phyloP scores from a whole-genome alignment of 129 eudicot species.

The Artemisia tridentata region DNA sequence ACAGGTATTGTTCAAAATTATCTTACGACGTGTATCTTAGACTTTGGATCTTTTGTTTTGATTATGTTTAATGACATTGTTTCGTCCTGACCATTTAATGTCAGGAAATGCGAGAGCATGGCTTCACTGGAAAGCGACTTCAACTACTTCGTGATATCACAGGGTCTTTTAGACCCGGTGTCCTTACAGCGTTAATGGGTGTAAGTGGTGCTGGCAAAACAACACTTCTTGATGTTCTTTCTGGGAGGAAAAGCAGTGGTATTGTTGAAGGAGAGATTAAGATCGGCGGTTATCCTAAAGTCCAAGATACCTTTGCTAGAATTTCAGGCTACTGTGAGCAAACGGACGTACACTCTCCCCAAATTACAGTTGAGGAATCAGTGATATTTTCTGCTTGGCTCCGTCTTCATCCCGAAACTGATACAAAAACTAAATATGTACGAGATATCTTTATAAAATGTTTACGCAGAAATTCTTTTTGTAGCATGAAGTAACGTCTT shows the following conservation, averaged over 20 bases:
- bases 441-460: constrained; percentile 1
- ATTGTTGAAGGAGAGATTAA: constrained; percentile 56
- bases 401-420: constrained; percentile 70
- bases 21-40: too few species aligned
- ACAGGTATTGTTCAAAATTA: constrained; percentile 31
- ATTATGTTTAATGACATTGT: too few species aligned
- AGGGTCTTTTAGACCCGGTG: constrained; percentile 75
- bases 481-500: neutral
- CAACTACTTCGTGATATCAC: constrained; percentile 68
- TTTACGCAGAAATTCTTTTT: neutral
- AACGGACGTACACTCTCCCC: constrained; percentile 79
- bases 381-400: constrained; percentile 82
- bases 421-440: constrained; percentile 63
- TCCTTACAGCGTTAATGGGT: constrained; percentile 88
- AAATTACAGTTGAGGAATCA: constrained; percentile 77
- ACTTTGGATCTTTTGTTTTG: too few species aligned
- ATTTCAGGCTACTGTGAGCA: constrained; percentile 90
- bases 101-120: constrained; percentile 71
- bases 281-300: constrained; percentile 70
- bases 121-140: constrained; percentile 52
- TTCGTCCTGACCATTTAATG: neutral
- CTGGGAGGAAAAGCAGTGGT: constrained; percentile 84
- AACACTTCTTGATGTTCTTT: constrained; percentile 86
- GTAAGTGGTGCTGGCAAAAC: constrained; percentile 94
- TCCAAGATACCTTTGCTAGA: constrained; percentile 71